Conservation (phyloP, 306 rosid species). For the Spatholobus suberectus region DNA sequence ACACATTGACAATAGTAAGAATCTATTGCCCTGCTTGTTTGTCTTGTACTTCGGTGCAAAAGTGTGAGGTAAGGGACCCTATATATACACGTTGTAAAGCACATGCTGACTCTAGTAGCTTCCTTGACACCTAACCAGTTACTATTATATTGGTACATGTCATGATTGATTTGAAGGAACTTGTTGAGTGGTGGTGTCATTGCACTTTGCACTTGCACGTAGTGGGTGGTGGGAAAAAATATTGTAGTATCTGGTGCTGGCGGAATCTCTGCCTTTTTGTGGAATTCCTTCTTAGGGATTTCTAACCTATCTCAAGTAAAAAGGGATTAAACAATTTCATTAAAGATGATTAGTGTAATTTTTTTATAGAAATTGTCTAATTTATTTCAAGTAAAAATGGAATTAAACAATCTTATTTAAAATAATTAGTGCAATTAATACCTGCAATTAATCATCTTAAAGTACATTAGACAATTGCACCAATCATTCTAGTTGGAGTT, state of each 20-base stretch:
- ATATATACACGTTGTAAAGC: conserved; percentile 55
- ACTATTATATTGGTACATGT: background rate
- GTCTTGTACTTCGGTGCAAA: conserved; percentile 28
- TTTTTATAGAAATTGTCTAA: too few species aligned
- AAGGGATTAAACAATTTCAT: too few species aligned
- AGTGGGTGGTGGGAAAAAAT: conserved; percentile 11
- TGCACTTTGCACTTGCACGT: background rate
- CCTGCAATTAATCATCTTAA: too few species aligned
- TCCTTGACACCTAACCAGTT: conserved; percentile 38
- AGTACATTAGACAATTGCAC: too few species aligned
- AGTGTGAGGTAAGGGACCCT: conserved; percentile 39
- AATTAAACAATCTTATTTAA: too few species aligned
- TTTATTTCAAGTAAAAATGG: too few species aligned
- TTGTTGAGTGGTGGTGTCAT: conserved; percentile 51
- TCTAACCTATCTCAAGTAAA: too few species aligned
- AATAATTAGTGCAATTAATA: too few species aligned
- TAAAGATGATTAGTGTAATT: too few species aligned
- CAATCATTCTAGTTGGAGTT: too few species aligned
- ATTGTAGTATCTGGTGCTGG: conserved; percentile 14
- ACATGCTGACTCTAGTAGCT: conserved; percentile 49
- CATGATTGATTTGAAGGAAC: conserved; percentile 27
- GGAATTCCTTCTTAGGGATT: too few species aligned
- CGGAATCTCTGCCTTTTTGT: conserved; percentile 26
- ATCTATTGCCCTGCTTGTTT: background rate
- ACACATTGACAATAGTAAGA: background rate